These are phyloP conservation scores for Peniophora sp. DNA, from an alignment of 1,284 basidiomycete genomes.

Conservation along the genomic window DNA sequence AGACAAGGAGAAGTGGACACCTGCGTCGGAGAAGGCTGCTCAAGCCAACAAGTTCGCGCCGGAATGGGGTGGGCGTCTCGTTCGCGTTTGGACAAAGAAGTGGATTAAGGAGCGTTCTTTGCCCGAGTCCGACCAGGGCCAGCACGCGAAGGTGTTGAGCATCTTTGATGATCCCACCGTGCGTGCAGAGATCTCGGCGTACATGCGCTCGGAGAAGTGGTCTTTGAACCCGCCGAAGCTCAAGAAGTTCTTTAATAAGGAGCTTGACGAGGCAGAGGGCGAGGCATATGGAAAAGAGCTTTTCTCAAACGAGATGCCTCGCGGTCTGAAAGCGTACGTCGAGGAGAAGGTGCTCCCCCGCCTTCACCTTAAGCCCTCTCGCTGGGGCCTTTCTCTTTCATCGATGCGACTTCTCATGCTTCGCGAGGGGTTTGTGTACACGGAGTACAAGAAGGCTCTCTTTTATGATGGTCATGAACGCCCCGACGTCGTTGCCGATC, in stretches of 20 bases:
- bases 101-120: not conserved
- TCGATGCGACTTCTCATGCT: constrained; percentile 18
- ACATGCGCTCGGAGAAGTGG: not conserved
- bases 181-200: not conserved
- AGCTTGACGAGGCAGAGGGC: constrained; percentile 20
- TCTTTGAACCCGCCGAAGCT: not conserved
- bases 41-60: not conserved
- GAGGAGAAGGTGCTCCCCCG: constrained; percentile 26
- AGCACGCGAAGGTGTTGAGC: not conserved
- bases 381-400: constrained; percentile 15
- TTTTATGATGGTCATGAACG: constrained; percentile 29
- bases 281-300: constrained; percentile 20
- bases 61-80: not conserved
- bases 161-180: not conserved
- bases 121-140: not conserved
- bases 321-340: constrained; percentile 26
- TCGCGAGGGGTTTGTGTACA: constrained; percentile 24
- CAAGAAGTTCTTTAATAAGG: not conserved
- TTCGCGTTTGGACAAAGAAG: not conserved
- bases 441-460: constrained; percentile 20
- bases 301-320: constrained; percentile 25
- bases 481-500: constrained; percentile 23
- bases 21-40: not conserved
- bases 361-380: constrained; percentile 19
- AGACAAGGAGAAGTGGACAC: not conserved